Evolutionary conservation across 2,329 filamentous ascomycete species (phyloP).

Genomic region (Coniochaeta hoffmannii): DNA sequence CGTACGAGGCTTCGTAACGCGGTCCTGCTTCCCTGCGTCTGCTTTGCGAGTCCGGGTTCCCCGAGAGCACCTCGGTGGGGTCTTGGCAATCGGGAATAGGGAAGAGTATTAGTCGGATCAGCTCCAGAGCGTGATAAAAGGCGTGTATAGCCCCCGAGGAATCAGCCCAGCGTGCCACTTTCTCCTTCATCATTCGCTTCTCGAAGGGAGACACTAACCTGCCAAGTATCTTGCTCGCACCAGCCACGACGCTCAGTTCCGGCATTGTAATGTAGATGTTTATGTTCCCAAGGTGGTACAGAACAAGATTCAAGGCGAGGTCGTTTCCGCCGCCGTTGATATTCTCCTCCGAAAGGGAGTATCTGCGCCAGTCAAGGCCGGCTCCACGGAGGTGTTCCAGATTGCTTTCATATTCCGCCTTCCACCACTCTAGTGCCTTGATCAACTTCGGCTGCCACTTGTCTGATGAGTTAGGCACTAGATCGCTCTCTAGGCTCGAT

Average conservation of each 20-base stretch:
- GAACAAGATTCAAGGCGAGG: not conserved
- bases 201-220: not conserved
- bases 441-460: conserved; percentile 2
- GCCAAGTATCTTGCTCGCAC: not conserved
- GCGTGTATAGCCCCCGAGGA: not conserved
- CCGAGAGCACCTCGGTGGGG: not conserved
- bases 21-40: no score
- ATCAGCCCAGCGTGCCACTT: not conserved
- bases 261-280: not conserved
- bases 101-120: not conserved
- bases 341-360: not conserved
- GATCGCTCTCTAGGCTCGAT: not conserved
- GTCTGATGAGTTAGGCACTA: not conserved
- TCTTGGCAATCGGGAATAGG: not conserved
- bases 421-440: not conserved
- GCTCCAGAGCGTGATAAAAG: not conserved
- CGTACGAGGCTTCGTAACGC: not conserved
- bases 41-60: no score
- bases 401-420: not conserved
- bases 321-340: not conserved
- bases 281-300: not conserved
- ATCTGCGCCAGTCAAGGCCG: not conserved
- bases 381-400: not conserved
- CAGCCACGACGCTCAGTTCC: not conserved
- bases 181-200: not conserved